A percentile compares a stretch with the other conserved stretches of the same genome.
phyloP scores from a whole-genome alignment of 129 eudicot species.

The Saussurea involucrata region DNA sequence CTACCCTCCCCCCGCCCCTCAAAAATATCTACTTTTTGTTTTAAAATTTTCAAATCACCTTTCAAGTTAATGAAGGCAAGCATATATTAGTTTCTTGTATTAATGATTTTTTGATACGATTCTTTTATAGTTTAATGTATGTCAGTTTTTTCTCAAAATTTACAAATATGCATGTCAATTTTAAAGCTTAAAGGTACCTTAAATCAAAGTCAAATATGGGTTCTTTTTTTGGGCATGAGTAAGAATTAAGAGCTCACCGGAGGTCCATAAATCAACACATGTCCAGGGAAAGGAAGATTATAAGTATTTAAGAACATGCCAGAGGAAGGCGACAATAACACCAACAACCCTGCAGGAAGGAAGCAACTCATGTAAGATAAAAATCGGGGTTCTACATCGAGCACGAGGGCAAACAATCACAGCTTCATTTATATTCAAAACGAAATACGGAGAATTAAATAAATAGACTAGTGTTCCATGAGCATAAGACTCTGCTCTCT shows the following conservation, averaged over 20 bases:
- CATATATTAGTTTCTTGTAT: neutral
- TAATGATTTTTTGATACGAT: neutral
- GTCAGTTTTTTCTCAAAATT: neutral
- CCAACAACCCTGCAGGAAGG: slow-evolving; percentile 64
- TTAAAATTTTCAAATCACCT: neutral
- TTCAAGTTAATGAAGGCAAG: neutral
- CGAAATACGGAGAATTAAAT: neutral
- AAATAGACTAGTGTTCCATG: neutral
- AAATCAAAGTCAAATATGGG: neutral
- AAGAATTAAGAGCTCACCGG: slow-evolving; percentile 57
- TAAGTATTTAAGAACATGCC: slow-evolving; percentile 55
- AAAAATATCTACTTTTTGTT: neutral
- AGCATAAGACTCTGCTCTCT: neutral
- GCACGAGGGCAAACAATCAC: neutral
- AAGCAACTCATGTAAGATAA: slow-evolving; percentile 12
- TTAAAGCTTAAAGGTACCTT: neutral
- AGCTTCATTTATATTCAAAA: neutral
- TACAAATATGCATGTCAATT: neutral
- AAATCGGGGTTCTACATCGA: neutral
- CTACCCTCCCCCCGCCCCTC: too few species aligned
- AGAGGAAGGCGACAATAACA: slow-evolving; percentile 63
- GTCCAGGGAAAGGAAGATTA: slow-evolving; percentile 90
- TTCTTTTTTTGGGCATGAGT: neutral
- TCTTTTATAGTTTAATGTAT: neutral
- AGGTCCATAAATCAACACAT: slow-evolving; percentile 85